A percentile compares a stretch with the other conserved stretches of the same genome.
These are phyloP conservation scores for Fusarium sulawesiense DNA, from an alignment of 2,329 filamentous ascomycete species.

Conservation along the genomic window DNA sequence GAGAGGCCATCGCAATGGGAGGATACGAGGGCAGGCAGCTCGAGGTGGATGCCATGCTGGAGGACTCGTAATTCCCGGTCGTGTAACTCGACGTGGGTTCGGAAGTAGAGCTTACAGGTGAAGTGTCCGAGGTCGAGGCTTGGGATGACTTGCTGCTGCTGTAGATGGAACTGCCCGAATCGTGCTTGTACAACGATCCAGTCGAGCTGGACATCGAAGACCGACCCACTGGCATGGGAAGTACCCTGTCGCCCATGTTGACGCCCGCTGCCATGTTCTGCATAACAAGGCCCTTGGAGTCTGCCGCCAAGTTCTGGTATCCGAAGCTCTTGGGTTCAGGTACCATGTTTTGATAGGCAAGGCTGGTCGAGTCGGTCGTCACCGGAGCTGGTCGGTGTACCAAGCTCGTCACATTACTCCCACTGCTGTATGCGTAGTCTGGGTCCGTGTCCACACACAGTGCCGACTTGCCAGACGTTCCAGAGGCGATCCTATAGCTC, in stretches of 20 bases:
- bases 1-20: constrained; percentile 30
- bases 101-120: constrained; percentile 38
- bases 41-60: constrained; percentile 34
- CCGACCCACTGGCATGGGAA: constrained; percentile 35
- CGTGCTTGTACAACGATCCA: constrained; percentile 43
- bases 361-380: constrained; percentile 8
- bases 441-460: constrained; percentile 47
- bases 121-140: constrained; percentile 31
- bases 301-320: constrained; percentile 14
- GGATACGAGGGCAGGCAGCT: constrained; percentile 34
- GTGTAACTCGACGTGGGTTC: constrained; percentile 41
- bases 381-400: constrained; percentile 25
- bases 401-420: constrained; percentile 24
- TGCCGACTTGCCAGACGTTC: constrained; percentile 32
- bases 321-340: constrained; percentile 17
- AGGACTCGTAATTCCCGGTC: constrained; percentile 36
- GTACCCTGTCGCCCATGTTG: constrained; percentile 36
- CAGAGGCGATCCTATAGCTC: constrained; percentile 43
- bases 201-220: constrained; percentile 34
- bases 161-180: constrained; percentile 43
- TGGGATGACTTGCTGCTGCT: constrained; percentile 37
- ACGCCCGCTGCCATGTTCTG: constrained; percentile 33
- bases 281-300: constrained; percentile 37
- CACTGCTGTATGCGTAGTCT: constrained; percentile 44
- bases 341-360: constrained; percentile 12